Percentiles rank a stretch among this genome's conserved stretches.
These are phyloP conservation scores for Xylaria sp. DNA, from an alignment of 495 filamentous ascomycete genomes.

Conservation along the genomic window DNA sequence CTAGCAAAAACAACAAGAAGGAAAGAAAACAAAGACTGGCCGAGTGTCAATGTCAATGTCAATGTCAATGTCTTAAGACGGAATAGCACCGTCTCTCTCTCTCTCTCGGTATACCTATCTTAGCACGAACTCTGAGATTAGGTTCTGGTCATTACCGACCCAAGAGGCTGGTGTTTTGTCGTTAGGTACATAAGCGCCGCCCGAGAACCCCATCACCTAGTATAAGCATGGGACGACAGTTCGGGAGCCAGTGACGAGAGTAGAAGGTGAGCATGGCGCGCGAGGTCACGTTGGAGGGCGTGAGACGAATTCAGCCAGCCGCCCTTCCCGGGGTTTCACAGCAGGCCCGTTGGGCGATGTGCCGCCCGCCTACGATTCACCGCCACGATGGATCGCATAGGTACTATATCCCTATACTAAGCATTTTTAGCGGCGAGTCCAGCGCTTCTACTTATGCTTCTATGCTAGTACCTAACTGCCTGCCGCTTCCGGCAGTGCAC, in stretches of 20 bases:
- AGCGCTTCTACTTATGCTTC: neutral
- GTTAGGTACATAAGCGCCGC: neutral
- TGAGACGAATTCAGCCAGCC: slow-evolving; percentile 9
- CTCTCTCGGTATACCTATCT: neutral
- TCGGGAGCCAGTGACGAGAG: slow-evolving; percentile 18
- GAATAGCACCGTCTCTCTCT: neutral
- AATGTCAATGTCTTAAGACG: neutral
- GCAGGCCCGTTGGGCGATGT: neutral
- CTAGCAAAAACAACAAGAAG: neutral
- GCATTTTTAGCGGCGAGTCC: neutral
- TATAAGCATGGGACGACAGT: slow-evolving; percentile 1
- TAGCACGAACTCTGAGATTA: neutral
- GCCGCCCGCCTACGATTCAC: slow-evolving; percentile 5
- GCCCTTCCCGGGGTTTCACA: neutral
- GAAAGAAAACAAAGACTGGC: neutral
- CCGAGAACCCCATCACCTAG: neutral
- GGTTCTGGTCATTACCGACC: neutral
- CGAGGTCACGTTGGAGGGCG: slow-evolving; percentile 13
- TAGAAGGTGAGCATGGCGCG: slow-evolving; percentile 5
- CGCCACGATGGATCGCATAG: neutral
- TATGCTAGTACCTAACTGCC: slow-evolving; percentile 8
- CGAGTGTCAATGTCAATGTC: neutral
- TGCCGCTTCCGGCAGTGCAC: slow-evolving; percentile 3
- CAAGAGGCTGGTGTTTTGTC: neutral
- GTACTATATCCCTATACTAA: neutral